phyloP scores from a whole-genome alignment of 768 basidiomycete species.

The Agrocybe chaxingu region DNA sequence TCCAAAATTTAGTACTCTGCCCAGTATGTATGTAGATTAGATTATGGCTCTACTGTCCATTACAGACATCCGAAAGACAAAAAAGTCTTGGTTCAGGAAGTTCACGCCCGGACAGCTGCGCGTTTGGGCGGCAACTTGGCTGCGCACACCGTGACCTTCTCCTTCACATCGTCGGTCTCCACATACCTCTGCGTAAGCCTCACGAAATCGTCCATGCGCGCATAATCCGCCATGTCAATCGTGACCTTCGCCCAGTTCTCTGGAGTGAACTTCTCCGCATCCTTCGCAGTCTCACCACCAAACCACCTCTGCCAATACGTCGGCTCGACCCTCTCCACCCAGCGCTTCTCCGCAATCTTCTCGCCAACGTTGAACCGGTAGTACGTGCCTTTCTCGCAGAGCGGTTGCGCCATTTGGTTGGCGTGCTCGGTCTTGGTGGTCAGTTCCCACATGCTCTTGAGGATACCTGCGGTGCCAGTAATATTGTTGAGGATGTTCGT shows the following conservation, averaged over 20 bases:
- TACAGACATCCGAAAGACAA: too few relatives aligned
- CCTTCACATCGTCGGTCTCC: conserved; percentile 8
- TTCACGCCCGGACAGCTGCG: too few relatives aligned
- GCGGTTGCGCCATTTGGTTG: conserved; percentile 12
- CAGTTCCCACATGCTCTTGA: conserved; percentile 15
- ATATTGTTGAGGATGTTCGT: conserved; percentile 9
- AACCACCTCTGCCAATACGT: conserved; percentile 12
- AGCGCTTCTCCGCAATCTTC: conserved; percentile 18
- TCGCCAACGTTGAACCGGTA: conserved; percentile 22
- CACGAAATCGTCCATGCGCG: conserved; percentile 15
- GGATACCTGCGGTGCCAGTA: conserved; percentile 3
- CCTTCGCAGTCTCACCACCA: conserved; percentile 5
- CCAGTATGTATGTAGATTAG: too few relatives aligned
- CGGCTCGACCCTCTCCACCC: conserved; percentile 19
- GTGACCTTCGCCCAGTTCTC: conserved; percentile 19
- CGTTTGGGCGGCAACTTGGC: conserved; percentile 3
- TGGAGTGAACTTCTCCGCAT: conserved; percentile 13
- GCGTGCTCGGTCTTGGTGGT: conserved; percentile 15
- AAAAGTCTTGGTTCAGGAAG: too few relatives aligned
- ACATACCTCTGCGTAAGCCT: conserved; percentile 12
- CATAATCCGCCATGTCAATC: conserved; percentile 17
- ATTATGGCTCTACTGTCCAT: too few relatives aligned
- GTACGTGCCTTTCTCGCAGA: conserved; percentile 15
- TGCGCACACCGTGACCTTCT: not conserved
- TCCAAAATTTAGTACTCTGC: too few relatives aligned